Percentiles rank a stretch among this genome's conserved stretches.
phyloP scores from a whole-genome alignment of 2,329 filamentous ascomycete genomes.

The Ampelomyces quisqualis region DNA sequence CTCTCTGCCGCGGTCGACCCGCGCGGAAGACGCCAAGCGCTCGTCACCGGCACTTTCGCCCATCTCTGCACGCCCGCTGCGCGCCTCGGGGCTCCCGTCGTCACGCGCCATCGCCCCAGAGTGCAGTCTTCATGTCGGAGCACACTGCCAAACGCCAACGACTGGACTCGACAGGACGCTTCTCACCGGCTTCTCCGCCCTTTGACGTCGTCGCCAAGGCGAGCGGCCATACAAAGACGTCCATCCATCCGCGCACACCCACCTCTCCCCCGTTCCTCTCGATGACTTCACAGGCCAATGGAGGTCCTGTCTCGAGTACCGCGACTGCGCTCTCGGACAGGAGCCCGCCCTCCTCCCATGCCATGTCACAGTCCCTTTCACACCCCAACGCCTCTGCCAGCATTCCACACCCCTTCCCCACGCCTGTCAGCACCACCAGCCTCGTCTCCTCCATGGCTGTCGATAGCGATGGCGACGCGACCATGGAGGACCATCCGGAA shows the following conservation, averaged over 20 bases:
- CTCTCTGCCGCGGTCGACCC: slow-evolving; percentile 34
- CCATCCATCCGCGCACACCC: slow-evolving; percentile 50
- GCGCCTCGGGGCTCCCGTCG: slow-evolving; percentile 12
- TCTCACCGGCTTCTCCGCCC: slow-evolving; percentile 49
- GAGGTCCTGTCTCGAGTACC: slow-evolving; percentile 32
- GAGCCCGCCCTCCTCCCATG: slow-evolving; percentile 49
- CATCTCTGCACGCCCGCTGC: slow-evolving; percentile 19
- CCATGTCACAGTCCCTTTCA: slow-evolving; percentile 39
- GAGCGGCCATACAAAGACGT: slow-evolving; percentile 43
- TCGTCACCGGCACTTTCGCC: slow-evolving; percentile 24
- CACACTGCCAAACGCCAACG: slow-evolving; percentile 44
- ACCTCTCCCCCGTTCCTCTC: slow-evolving; percentile 52
- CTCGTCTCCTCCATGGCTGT: slow-evolving; percentile 33
- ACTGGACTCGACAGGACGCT: slow-evolving; percentile 44
- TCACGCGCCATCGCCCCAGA: slow-evolving; percentile 4
- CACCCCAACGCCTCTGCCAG: slow-evolving; percentile 37
- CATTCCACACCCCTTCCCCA: slow-evolving; percentile 38
- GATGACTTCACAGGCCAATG: slow-evolving; percentile 48
- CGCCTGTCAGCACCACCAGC: slow-evolving; percentile 43
- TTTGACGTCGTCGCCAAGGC: slow-evolving; percentile 44
- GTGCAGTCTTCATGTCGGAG: slow-evolving; percentile 38
- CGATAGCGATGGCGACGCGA: slow-evolving; percentile 47
- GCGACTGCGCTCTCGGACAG: slow-evolving; percentile 32
- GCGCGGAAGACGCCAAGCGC: slow-evolving; percentile 34
- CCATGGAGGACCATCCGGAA: slow-evolving; percentile 43